Evolutionary conservation across 371 early-diverging fungal species (phyloP), one percentile per base, ranked within the genome.

Genomic region (Funneliformis caledonium): DNA sequence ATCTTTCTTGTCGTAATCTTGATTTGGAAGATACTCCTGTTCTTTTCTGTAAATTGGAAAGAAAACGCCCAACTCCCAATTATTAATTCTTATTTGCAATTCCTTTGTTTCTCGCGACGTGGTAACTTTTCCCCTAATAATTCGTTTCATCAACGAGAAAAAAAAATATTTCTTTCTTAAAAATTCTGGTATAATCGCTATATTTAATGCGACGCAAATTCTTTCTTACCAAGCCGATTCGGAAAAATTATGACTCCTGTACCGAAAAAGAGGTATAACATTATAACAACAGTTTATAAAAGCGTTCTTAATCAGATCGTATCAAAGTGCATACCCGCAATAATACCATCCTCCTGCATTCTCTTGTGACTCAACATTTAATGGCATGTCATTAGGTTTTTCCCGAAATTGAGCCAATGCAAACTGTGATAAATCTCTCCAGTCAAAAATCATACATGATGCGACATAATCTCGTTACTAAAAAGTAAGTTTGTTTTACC

Each of bases 41-140:
- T 73, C 52, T 14, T 37, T 65, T 33, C 22, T 37, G 31, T 37
- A 33, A 65, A 80, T 60, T 43, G 76, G 68, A 37, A 75, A 43
- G 2, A 81, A 19, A 37, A 82, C 78, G 7, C 85, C 85, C 37
- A 85, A 67, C 67, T 85, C 83, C 79, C 82, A 83, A 73, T 85
- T 59, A 59, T 61, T 48, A 37, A 85, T 81, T n/a, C 43, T 52
- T 2, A 82, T 33, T 60, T 81, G 73, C 9, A 52, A 37, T 74
- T 42, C 26, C 22, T n/a, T 64, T 52, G 59, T 60, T 8, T n/a
- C 16, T 9, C 72, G 80, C 7, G 50, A 52, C 5, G 64, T 72
- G 10, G 52, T 26, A 22, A 80, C 4, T 12, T 78, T 72, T 3
- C 85, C 85, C 85, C 72, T 72, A 26, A 43, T 16, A 72, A 47